phyloP scores from a whole-genome alignment of 2,329 filamentous ascomycete genomes.

The Fusarium musae region DNA sequence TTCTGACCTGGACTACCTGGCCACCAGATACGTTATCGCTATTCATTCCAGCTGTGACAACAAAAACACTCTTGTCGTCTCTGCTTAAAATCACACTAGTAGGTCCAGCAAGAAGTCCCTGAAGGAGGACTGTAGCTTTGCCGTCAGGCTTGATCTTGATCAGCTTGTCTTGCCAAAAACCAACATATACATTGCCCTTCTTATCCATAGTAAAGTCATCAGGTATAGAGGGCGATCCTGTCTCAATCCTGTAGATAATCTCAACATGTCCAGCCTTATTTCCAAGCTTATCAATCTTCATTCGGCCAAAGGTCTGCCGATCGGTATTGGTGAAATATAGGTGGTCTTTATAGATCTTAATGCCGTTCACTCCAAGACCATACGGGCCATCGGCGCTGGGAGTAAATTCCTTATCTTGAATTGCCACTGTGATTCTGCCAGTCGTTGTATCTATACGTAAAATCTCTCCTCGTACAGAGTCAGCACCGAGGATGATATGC shows the following conservation, averaged over 20 bases:
- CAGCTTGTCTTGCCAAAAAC: neutral
- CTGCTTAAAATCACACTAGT: neutral
- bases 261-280: neutral
- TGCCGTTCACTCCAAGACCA: conserved; percentile 5
- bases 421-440: neutral
- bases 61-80: neutral
- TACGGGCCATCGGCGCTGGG: neutral
- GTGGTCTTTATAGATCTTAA: neutral
- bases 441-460: neutral
- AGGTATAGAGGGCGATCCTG: neutral
- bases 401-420: neutral
- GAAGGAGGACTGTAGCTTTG: neutral
- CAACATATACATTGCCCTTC: neutral
- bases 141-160: neutral
- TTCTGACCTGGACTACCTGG: conserved; percentile 3
- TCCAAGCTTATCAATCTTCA: conserved; percentile 5
- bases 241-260: neutral
- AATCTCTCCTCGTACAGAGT: conserved; percentile 6
- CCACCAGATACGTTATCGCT: neutral
- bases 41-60: neutral
- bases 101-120: neutral
- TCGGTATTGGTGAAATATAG: conserved; percentile 8
- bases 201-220: conserved; percentile 5
- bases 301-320: neutral
- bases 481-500: conserved; percentile 14